These are phyloP conservation scores for Elsinoe necatrix DNA, from an alignment of 2,329 filamentous ascomycete genomes.

Conservation along the genomic window DNA sequence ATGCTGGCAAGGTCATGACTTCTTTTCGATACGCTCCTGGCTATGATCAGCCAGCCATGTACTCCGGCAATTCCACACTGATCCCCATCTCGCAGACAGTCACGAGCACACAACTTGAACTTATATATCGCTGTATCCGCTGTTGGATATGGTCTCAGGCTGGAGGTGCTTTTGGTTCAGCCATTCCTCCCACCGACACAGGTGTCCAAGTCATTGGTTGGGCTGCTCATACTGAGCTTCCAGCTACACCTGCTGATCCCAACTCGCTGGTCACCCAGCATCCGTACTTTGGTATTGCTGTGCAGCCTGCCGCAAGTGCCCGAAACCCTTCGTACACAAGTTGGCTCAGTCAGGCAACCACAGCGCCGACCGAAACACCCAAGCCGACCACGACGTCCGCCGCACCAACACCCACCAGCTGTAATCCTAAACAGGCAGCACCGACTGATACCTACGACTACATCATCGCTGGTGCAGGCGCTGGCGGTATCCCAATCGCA, in stretches of 20 bases:
- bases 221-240: conserved; percentile 7
- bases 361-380: conserved; percentile 23
- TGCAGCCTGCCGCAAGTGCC: conserved; percentile 21
- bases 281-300: conserved; percentile 7
- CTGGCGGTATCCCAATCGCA: conserved; percentile 51
- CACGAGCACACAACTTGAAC: conserved; percentile 50
- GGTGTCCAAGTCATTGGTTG: conserved; percentile 13
- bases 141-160: conserved; percentile 34
- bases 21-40: conserved; percentile 48
- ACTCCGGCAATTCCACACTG: conserved; percentile 54
- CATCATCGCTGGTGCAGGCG: conserved; percentile 54
- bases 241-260: conserved; percentile 3
- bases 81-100: conserved; percentile 52
- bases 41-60: conserved; percentile 51
- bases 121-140: conserved; percentile 56
- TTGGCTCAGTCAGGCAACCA: conserved; percentile 32
- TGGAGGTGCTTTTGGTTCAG: conserved; percentile 23
- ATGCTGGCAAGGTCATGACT: conserved; percentile 46
- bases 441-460: conserved; percentile 50
- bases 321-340: conserved; percentile 2
- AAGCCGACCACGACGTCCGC: neutral
- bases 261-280: conserved; percentile 16
- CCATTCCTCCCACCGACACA: conserved; percentile 31
- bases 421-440: conserved; percentile 25
- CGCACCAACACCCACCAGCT: conserved; percentile 16